A percentile compares a stretch with the other conserved stretches of the same genome.
phyloP scores from a whole-genome alignment of 305 asterid genomes.

The Petunia hybrid region DNA sequence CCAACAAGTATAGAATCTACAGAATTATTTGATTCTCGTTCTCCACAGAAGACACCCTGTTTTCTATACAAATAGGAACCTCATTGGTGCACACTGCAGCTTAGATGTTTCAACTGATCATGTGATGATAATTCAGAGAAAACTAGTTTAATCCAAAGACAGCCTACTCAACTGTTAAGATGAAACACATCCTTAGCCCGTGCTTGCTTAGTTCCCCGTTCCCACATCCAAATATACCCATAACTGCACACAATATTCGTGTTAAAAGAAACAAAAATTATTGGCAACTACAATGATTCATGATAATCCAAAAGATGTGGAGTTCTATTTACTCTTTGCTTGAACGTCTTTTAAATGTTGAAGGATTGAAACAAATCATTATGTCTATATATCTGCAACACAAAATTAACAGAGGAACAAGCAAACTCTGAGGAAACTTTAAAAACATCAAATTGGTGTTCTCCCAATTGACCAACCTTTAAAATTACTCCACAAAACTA shows the following conservation, averaged over 20 bases:
- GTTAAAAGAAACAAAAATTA: neutral
- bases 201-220: too few relatives aligned
- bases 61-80: too few relatives aligned
- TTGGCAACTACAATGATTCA: neutral
- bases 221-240: neutral
- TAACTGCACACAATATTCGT: neutral
- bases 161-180: too few relatives aligned
- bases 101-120: too few relatives aligned
- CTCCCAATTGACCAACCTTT: neutral
- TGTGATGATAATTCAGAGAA: too few relatives aligned
- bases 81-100: too few relatives aligned
- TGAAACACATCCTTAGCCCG: too few relatives aligned
- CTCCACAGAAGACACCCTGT: too few relatives aligned
- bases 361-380: neutral
- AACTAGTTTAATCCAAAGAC: too few relatives aligned
- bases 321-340: conserved; percentile 8
- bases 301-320: neutral
- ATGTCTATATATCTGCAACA: neutral
- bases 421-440: neutral
- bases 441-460: conserved; percentile 1
- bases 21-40: too few relatives aligned
- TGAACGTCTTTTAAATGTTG: neutral
- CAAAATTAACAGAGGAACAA: conserved; percentile 15
- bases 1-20: too few relatives aligned
- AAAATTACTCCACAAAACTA: neutral